phyloP scores from a whole-genome alignment of 306 rosid genomes.

The Canavalia gladiata region DNA sequence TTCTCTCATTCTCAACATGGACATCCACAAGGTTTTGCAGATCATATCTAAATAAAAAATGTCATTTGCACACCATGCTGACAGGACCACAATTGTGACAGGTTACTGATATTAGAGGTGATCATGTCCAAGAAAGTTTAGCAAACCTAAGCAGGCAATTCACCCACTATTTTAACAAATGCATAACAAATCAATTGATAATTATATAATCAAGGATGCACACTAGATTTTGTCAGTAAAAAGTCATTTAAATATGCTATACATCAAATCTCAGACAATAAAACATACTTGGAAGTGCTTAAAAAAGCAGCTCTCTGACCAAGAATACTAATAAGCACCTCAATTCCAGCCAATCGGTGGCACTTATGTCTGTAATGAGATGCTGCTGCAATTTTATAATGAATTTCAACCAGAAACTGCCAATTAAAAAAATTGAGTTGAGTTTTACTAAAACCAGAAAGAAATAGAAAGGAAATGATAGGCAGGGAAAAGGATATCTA shows the following conservation, averaged over 20 bases:
- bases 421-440: constrained; percentile 40
- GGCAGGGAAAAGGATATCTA: constrained; percentile 35
- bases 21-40: neutral
- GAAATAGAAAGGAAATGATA: constrained; percentile 35
- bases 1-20: too few relatives aligned
- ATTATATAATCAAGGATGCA: constrained; percentile 16
- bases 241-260: constrained; percentile 4
- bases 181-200: constrained; percentile 1
- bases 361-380: constrained; percentile 85
- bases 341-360: constrained; percentile 84
- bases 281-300: constrained; percentile 86
- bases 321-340: constrained; percentile 77
- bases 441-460: constrained; percentile 44
- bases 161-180: neutral
- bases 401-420: constrained; percentile 91
- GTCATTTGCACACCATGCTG: neutral
- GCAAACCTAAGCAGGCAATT: constrained; percentile 4
- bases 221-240: constrained; percentile 23
- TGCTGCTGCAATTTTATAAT: constrained; percentile 86
- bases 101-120: neutral
- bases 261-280: constrained; percentile 22
- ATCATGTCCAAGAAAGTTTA: neutral
- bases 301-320: constrained; percentile 79
- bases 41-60: neutral
- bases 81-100: neutral